These are phyloP conservation scores for Chaetothyriales sp. DNA, from an alignment of 2,329 filamentous ascomycete species.

Conservation along the genomic window DNA sequence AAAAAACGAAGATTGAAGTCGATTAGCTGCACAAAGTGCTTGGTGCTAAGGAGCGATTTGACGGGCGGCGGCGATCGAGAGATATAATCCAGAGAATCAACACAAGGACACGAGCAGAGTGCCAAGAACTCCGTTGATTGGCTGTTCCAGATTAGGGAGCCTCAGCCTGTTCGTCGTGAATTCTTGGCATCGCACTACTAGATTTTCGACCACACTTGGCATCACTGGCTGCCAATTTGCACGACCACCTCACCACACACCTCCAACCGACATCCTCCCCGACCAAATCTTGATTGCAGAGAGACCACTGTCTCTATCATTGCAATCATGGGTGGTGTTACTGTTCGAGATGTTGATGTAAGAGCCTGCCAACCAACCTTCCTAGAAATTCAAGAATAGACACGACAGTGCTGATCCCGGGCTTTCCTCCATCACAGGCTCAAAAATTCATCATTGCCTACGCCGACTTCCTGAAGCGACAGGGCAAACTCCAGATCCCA, in stretches of 20 bases:
- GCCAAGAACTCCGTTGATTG: no score
- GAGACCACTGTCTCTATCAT: slow-evolving; percentile 17
- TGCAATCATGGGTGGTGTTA: slow-evolving; percentile 54
- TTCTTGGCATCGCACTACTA: background rate
- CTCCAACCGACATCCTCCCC: background rate
- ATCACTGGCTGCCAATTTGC: background rate
- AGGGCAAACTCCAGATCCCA: slow-evolving; percentile 57
- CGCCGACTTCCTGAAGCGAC: slow-evolving; percentile 57
- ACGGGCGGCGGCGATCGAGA: no score
- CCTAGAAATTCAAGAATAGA: slow-evolving; percentile 7
- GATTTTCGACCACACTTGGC: background rate
- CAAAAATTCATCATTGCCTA: slow-evolving; percentile 57
- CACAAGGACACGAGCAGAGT: no score
- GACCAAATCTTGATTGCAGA: slow-evolving; percentile 8
- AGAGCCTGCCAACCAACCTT: slow-evolving; percentile 22
- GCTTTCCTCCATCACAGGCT: slow-evolving; percentile 31
- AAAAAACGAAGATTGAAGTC: no score
- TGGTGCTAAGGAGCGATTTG: no score
- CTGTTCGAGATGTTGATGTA: slow-evolving; percentile 54
- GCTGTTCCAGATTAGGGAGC: no score
- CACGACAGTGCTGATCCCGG: slow-evolving; percentile 5
- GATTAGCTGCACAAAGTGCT: no score
- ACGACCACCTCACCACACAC: background rate
- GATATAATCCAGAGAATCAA: no score
- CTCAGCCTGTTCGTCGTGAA: no score